Evolutionary conservation across 371 early-diverging fungal genomes (phyloP).

Genomic region (Phascolomyces articulosus): DNA sequence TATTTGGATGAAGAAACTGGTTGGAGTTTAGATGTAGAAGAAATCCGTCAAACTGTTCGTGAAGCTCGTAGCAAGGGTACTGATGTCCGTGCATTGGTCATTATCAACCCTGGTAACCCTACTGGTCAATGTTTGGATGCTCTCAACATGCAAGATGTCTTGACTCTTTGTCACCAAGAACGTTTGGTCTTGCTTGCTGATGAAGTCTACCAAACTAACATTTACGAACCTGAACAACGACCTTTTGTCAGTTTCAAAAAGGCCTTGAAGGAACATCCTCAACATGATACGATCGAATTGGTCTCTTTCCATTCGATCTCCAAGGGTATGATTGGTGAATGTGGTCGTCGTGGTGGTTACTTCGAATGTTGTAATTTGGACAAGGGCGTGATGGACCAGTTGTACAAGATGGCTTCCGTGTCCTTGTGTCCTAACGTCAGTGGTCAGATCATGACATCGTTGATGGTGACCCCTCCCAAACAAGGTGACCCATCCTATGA

Average conservation of each 20-base stretch:
- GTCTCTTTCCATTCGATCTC: conserved; percentile 96
- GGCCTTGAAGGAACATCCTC: conserved; percentile 63
- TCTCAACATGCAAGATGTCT: conserved; percentile 85
- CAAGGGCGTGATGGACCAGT: conserved; percentile 70
- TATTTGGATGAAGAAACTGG: conserved; percentile 84
- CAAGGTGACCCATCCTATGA: conserved; percentile 80
- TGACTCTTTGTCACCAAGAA: conserved; percentile 86
- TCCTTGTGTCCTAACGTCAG: conserved; percentile 90
- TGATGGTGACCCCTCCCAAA: conserved; percentile 93
- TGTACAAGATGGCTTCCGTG: conserved; percentile 94
- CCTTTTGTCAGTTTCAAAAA: conserved; percentile 97
- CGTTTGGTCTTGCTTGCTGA: conserved; percentile 90
- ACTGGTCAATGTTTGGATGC: conserved; percentile 89
- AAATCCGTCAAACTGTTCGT: conserved; percentile 62
- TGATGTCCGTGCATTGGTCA: conserved; percentile 92
- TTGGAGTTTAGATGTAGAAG: conserved; percentile 79
- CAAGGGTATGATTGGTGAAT: conserved; percentile 98
- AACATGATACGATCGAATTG: conserved; percentile 74
- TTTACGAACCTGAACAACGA: conserved; percentile 75
- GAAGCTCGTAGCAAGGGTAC: conserved; percentile 74
- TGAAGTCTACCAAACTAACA: conserved; percentile 97
- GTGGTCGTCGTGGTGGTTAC: conserved; percentile 98
- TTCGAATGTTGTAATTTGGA: conserved; percentile 92
- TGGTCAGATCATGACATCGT: conserved; percentile 86
- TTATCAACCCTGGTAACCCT: conserved; percentile 99